Conservation (phyloP, 768 basidiomycete species). For the Tricholoma bakamatsutake region DNA sequence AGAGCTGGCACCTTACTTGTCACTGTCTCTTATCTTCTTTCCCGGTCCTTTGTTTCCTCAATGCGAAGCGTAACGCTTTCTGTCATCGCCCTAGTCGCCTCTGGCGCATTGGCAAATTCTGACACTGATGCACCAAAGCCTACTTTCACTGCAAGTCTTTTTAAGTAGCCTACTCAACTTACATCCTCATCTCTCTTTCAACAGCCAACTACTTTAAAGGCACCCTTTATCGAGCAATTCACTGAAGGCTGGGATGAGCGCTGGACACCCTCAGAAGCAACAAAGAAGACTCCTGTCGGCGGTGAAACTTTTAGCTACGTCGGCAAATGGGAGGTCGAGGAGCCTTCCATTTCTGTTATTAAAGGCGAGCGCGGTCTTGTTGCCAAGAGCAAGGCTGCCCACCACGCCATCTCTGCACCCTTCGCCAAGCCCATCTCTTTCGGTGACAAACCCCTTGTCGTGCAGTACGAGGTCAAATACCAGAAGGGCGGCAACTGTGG, state of each 20-base stretch:
- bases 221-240: conserved; percentile 96
- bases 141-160: conserved; percentile 54
- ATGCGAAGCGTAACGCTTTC: conserved; percentile 91
- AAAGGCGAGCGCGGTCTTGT: conserved; percentile 89
- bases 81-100: conserved; percentile 61
- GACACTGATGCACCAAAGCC: conserved; percentile 47
- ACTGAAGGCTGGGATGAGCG: conserved; percentile 83
- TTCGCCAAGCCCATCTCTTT: conserved; percentile 77
- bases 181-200: conserved; percentile 11
- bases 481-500: conserved; percentile 99
- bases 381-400: conserved; percentile 94
- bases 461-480: conserved; percentile 99
- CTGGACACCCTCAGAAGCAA: conserved; percentile 96
- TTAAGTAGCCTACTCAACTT: too few species aligned
- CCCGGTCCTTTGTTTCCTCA: conserved; percentile 60
- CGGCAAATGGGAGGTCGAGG: conserved; percentile 95
- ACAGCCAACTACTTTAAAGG: conserved; percentile 74
- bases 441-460: conserved; percentile 78
- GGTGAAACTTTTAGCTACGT: conserved; percentile 97
- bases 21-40: conserved; percentile 32
- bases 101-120: conserved; percentile 53
- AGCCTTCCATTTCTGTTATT: conserved; percentile 69
- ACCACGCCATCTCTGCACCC: conserved; percentile 97
- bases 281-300: conserved; percentile 95
- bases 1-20: conserved; percentile 17